These are phyloP conservation scores for Heterobasidion occidentale DNA, from an alignment of 1,284 basidiomycete species.

Conservation along the genomic window DNA sequence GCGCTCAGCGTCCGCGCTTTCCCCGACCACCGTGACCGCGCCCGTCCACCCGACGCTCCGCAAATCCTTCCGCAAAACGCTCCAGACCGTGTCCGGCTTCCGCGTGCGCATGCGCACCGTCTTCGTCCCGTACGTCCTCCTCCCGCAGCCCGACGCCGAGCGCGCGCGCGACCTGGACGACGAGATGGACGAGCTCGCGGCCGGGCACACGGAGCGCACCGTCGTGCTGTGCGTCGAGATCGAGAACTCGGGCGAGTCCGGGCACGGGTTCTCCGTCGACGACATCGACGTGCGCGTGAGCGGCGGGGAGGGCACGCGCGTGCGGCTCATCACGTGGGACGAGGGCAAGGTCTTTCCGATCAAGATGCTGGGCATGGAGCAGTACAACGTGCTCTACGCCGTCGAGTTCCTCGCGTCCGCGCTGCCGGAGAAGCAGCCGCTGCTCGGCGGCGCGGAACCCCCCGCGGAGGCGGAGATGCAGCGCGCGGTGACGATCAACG, in stretches of 20 bases:
- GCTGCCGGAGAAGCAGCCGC: conserved; percentile 41
- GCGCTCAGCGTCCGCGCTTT: conserved; percentile 2
- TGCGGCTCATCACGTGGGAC: conserved; percentile 64
- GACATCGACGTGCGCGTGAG: conserved; percentile 65
- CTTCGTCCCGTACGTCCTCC: conserved; percentile 73
- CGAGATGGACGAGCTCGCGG: conserved; percentile 31
- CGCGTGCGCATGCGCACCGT: conserved; percentile 84
- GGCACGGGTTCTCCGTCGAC: conserved; percentile 61
- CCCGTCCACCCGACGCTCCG: conserved; percentile 54
- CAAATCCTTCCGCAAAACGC: conserved; percentile 77
- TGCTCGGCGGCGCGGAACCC: conserved; percentile 25
- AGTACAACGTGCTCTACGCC: conserved; percentile 83
- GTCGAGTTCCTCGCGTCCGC: conserved; percentile 57
- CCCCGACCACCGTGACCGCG: conserved; percentile 9
- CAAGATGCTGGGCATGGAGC: conserved; percentile 57
- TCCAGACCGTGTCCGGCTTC: conserved; percentile 74
- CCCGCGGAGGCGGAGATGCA: conserved; percentile 41
- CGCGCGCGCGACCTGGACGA: background rate
- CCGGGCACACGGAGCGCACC: conserved; percentile 73
- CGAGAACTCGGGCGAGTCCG: conserved; percentile 63
- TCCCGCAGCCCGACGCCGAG: conserved; percentile 26
- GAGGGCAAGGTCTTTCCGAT: conserved; percentile 60
- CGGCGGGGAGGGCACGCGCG: conserved; percentile 60
- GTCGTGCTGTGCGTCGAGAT: conserved; percentile 83
- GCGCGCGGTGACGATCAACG: conserved; percentile 70